These are phyloP conservation scores for Kalaharituber pfeilii DNA, from an alignment of 2,329 filamentous ascomycete genomes.

Conservation along the genomic window DNA sequence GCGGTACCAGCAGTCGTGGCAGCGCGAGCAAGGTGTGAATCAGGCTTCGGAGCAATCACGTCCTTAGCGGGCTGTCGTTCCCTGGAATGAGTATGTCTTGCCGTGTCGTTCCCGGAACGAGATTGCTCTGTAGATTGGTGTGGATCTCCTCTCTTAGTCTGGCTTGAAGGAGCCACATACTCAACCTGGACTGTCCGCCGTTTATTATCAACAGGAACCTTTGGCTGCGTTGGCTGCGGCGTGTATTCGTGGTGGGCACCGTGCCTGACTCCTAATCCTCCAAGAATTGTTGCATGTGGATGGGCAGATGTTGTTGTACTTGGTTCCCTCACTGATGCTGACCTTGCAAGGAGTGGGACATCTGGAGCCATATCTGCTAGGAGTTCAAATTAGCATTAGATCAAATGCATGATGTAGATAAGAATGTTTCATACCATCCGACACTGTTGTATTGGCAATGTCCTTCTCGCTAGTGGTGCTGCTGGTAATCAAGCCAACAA, in stretches of 20 bases:
- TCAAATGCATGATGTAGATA: conserved; percentile 3
- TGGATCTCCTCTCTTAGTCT: conserved; percentile 55
- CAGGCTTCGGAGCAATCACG: conserved; percentile 15
- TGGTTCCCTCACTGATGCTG: conserved; percentile 73
- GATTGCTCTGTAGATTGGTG: conserved; percentile 22
- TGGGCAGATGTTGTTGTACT: conserved; percentile 38
- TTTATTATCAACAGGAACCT: conserved; percentile 62
- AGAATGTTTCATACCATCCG: conserved; percentile 33
- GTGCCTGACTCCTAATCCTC: conserved; percentile 28
- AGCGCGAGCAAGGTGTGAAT: conserved; percentile 12
- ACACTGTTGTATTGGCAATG: conserved; percentile 61
- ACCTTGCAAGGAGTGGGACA: conserved; percentile 19
- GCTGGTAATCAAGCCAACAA: conserved; percentile 93
- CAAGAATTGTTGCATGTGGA: conserved; percentile 33
- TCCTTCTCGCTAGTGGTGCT: conserved; percentile 75
- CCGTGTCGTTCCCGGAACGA: conserved; percentile 25
- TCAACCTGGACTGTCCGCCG: conserved; percentile 91
- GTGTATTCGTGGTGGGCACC: conserved; percentile 25
- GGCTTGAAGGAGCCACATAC: conserved; percentile 80
- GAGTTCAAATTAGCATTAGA: conserved; percentile 6
- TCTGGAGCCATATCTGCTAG: conserved; percentile 13
- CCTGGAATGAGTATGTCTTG: conserved; percentile 20
- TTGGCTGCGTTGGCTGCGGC: conserved; percentile 41
- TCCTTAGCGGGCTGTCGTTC: conserved; percentile 13
- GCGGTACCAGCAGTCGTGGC: conserved; percentile 16